phyloP scores from a whole-genome alignment of 257 asterid genomes.

The Jaltomata sinuosa region DNA sequence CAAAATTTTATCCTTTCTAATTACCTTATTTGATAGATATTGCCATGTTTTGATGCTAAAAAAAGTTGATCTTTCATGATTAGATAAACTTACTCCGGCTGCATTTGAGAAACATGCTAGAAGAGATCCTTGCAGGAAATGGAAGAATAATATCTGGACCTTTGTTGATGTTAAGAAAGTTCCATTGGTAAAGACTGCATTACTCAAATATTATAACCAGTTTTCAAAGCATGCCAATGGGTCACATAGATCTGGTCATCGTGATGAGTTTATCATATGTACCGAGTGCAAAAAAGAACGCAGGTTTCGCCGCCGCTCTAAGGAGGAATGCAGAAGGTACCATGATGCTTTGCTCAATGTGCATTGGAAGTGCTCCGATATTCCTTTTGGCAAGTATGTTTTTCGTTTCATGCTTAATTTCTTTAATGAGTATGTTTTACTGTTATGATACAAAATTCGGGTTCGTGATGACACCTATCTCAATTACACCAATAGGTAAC shows the following conservation, averaged over 20 bases:
- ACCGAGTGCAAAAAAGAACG: constrained; percentile 30
- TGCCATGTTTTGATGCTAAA: neutral
- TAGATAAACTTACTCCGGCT: constrained; percentile 43
- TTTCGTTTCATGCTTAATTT: neutral
- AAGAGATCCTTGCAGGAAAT: constrained; percentile 40
- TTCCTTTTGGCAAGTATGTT: constrained; percentile 37
- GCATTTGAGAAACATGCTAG: constrained; percentile 54
- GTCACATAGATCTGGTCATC: constrained; percentile 23
- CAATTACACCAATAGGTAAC: too few species aligned
- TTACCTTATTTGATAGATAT: neutral
- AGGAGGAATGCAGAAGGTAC: constrained; percentile 34
- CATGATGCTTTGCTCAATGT: constrained; percentile 31
- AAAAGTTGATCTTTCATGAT: neutral
- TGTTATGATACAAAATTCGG: too few species aligned
- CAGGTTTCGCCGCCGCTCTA: constrained; percentile 35
- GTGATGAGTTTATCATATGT: constrained; percentile 40
- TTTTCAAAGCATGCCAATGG: constrained; percentile 25
- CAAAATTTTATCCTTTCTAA: neutral
- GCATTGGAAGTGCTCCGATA: constrained; percentile 38
- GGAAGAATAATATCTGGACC: constrained; percentile 48
- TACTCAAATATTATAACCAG: constrained; percentile 38
- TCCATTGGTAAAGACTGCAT: constrained; percentile 29
- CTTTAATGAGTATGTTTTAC: too few species aligned
- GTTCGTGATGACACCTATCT: too few species aligned
- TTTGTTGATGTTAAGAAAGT: constrained; percentile 36